Percentiles rank a stretch among this genome's conserved stretches.
These are phyloP conservation scores for Turnera subulata DNA, from an alignment of 345 rosid species.

Conservation along the genomic window DNA sequence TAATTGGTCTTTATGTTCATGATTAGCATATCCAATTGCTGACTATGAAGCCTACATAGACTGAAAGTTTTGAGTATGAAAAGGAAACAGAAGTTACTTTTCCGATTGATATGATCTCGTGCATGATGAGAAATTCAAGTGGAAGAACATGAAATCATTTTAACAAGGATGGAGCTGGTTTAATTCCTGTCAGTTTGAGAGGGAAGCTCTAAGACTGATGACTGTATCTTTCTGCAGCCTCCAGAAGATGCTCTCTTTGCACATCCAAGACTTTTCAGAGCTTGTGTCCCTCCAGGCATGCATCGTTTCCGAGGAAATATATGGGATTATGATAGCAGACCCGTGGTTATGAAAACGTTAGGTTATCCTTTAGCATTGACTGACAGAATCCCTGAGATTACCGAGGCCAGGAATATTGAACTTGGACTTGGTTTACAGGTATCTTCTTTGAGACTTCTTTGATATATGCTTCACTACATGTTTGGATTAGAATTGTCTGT, in stretches of 20 bases:
- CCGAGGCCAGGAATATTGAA: constrained; percentile 91
- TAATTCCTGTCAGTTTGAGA: constrained; percentile 1
- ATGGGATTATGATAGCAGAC: constrained; percentile 92
- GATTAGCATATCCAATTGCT: neutral
- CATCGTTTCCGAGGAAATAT: constrained; percentile 94
- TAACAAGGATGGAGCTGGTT: neutral
- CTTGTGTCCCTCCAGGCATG: constrained; percentile 96
- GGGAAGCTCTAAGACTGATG: constrained; percentile 1
- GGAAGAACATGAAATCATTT: no score
- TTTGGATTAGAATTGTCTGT: neutral
- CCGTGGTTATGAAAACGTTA: constrained; percentile 62
- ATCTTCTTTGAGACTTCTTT: neutral
- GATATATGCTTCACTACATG: neutral
- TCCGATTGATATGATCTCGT: neutral
- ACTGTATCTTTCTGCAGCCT: constrained; percentile 43
- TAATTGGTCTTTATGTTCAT: neutral
- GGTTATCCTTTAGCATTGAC: constrained; percentile 67
- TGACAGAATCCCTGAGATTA: constrained; percentile 80
- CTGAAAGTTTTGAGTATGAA: no score
- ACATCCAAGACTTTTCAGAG: constrained; percentile 93
- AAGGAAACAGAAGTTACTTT: no score
- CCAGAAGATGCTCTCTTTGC: constrained; percentile 93
- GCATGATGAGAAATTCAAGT: neutral
- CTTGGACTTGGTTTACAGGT: constrained; percentile 97
- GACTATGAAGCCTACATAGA: no score